Base-by-base conservation (phyloP, 2,329 filamentous ascomycete species). In the Stagonosporopsis cucurbitacearum region DNA sequence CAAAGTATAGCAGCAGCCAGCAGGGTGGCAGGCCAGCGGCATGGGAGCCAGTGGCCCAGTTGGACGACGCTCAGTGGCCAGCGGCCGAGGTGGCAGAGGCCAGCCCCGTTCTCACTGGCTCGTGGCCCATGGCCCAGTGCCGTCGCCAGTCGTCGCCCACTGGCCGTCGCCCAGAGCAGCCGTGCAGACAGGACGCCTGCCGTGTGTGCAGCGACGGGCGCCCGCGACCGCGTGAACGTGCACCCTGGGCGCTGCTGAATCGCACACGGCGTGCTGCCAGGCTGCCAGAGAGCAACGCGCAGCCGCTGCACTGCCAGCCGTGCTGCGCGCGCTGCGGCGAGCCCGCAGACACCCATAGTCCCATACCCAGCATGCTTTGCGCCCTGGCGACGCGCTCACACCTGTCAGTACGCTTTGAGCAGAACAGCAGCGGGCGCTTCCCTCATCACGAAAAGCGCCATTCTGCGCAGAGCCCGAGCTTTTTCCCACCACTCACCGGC, bases 1-100 rank as follows among this genome's bases (percentile, higher is more conserved):
- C 67, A 65, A 66, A 71, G 68, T 74, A 72, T 73, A 59, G 54
- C 39, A 36, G 45, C 51, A 60, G n/a, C n/a, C n/a, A n/a, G n/a
- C n/a, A n/a, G n/a, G n/a, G n/a, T n/a, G n/a, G n/a, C n/a, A n/a
- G n/a, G n/a, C n/a, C n/a, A n/a, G n/a, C n/a, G n/a, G n/a, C n/a
- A n/a, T n/a, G n/a, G n/a, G n/a, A n/a, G n/a, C n/a, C n/a, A n/a
- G n/a, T n/a, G n/a, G n/a, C n/a, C n/a, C n/a, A n/a, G n/a, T n/a
- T n/a, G n/a, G n/a, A n/a, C n/a, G n/a, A n/a, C n/a, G n/a, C n/a
- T n/a, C n/a, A n/a, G n/a, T n/a, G n/a, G n/a, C n/a, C n/a, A n/a
- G n/a, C n/a, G n/a, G n/a, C n/a, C n/a, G n/a, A n/a, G n/a, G n/a
- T n/a, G n/a, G n/a, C n/a, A n/a, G n/a, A n/a, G n/a, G n/a, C n/a